Evolutionary conservation across 345 rosid genomes (phyloP), one percentile per base, ranked within the genome.

Genomic region (Capsella bursapastoris): DNA sequence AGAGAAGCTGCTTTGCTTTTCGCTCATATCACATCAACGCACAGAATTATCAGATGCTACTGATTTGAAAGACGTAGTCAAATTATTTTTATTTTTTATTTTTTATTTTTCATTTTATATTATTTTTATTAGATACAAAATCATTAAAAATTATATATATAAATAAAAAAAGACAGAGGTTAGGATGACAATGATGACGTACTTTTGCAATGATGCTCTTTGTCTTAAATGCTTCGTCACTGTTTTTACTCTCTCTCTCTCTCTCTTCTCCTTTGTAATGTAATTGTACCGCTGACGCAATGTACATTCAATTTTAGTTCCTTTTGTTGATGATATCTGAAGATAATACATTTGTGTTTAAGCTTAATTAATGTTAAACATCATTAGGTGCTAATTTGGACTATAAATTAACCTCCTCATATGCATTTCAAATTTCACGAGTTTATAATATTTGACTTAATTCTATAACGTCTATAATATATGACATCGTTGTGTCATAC

Each of bases 161-260:
- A 15, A 22, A 22, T 22, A 10, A 41, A 15, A 53, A 72, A 73
- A 55, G 44, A 64, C 71, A 63, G 55, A 73, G 25, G 28, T 74
- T 51, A 15, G 22, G 56, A 74, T 55, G 65, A 57, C 65, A 74
- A 74, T 74, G 72, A 74, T 74, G 78, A 74, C 78, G 66, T 74
- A 76, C 66, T 70, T 76, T 70, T 57, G 80, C 47, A 76, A 76
- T 76, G 80, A 76, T 76, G 80, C 32, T 47, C 71, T 62, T 76
- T 55, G 57, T 69, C 70, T 76, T 76, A 53, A 76, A 76, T 76
- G 80, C 80, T 11, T 76, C 14, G 57, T 18, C 56, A 52, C 68
- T 44, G 40, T 67, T 59, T 67, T 31, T 34, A 67, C 62, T 9
- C 55, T 51, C 69, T 45, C 66, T 43, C 53, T 27, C 25, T 58